Percentiles rank a stretch among this genome's conserved stretches.
Conservation (phyloP, 176 grass and related monocot genomes). For the Chrysopogon serrulatus region DNA sequence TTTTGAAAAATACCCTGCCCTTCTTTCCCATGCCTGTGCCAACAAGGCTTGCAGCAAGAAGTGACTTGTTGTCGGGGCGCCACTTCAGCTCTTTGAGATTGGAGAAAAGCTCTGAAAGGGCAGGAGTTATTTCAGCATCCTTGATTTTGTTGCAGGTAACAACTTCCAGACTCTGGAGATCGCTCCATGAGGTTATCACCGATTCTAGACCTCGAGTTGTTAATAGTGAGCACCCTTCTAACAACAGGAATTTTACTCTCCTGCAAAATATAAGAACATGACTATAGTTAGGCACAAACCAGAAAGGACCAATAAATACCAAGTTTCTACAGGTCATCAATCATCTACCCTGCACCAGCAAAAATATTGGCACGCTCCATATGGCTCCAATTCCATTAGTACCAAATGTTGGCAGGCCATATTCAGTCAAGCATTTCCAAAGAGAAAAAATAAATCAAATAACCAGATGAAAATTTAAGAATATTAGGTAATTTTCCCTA, state of each 20-base stretch:
- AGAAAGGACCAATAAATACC: not conserved
- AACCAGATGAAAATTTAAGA: not conserved
- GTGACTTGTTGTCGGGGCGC: slow-evolving; percentile 74
- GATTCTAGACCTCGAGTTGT: slow-evolving; percentile 73
- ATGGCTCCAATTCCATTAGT: not conserved
- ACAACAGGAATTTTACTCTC: slow-evolving; percentile 67
- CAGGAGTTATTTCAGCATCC: slow-evolving; percentile 67
- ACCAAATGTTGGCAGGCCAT: not conserved
- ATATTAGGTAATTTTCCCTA: not conserved
- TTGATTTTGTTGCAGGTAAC: slow-evolving; percentile 79
- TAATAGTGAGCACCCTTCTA: slow-evolving; percentile 80
- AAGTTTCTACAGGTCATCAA: not conserved
- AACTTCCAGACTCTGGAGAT: slow-evolving; percentile 70
- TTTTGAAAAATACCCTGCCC: slow-evolving; percentile 91
- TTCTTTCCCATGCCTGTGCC: slow-evolving; percentile 85
- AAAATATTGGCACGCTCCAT: not conserved
- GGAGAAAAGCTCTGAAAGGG: slow-evolving; percentile 77
- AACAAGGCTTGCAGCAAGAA: slow-evolving; percentile 49
- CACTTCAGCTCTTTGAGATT: slow-evolving; percentile 94
- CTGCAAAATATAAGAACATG: slow-evolving; percentile 28
- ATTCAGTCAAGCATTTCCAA: not conserved
- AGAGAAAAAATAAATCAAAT: not conserved
- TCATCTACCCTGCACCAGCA: not conserved
- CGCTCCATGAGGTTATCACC: slow-evolving; percentile 69
- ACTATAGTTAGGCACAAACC: not conserved